Evolutionary conservation across 2,329 filamentous ascomycete species (phyloP).

Genomic region (Eutypella sp.): DNA sequence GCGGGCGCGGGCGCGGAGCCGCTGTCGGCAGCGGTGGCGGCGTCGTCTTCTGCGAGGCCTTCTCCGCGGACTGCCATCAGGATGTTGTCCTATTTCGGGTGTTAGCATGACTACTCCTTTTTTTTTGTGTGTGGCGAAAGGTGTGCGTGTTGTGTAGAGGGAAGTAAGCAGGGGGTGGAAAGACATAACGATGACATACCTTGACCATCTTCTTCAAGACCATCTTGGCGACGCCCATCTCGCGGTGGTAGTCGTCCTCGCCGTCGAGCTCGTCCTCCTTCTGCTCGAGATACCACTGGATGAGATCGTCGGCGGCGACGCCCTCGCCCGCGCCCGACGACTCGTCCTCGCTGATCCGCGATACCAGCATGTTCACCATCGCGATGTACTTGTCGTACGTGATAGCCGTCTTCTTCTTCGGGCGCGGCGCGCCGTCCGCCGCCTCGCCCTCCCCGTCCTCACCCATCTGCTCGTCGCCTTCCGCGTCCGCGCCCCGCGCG

Average conservation of each 20-base stretch:
- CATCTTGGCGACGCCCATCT: slow-evolving; percentile 48
- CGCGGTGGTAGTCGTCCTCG: slow-evolving; percentile 74
- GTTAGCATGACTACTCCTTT: slow-evolving; percentile 20
- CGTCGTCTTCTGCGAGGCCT: slow-evolving; percentile 46
- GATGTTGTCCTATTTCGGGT: slow-evolving; percentile 66
- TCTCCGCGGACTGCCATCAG: slow-evolving; percentile 72
- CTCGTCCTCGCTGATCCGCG: slow-evolving; percentile 80
- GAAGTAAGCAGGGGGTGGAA: neutral
- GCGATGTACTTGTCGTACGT: slow-evolving; percentile 92
- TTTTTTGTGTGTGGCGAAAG: too few species aligned
- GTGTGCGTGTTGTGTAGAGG: too few species aligned
- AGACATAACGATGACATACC: slow-evolving; percentile 47
- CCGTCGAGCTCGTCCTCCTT: slow-evolving; percentile 76
- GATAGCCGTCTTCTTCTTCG: slow-evolving; percentile 70
- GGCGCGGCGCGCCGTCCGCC: slow-evolving; percentile 36
- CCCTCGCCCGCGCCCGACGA: slow-evolving; percentile 66
- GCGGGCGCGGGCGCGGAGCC: slow-evolving; percentile 38
- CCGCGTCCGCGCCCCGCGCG: slow-evolving; percentile 27
- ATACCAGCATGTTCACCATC: slow-evolving; percentile 82
- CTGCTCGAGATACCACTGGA: slow-evolving; percentile 89
- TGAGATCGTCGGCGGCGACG: slow-evolving; percentile 73
- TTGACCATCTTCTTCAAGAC: slow-evolving; percentile 95
- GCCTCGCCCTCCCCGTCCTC: slow-evolving; percentile 43
- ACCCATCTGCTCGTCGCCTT: slow-evolving; percentile 41
- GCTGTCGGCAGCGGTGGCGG: slow-evolving; percentile 37